Percentiles rank a stretch among this genome's conserved stretches.
Conservation (phyloP, 1,284 basidiomycete species). For the Coniferiporia weirii region DNA sequence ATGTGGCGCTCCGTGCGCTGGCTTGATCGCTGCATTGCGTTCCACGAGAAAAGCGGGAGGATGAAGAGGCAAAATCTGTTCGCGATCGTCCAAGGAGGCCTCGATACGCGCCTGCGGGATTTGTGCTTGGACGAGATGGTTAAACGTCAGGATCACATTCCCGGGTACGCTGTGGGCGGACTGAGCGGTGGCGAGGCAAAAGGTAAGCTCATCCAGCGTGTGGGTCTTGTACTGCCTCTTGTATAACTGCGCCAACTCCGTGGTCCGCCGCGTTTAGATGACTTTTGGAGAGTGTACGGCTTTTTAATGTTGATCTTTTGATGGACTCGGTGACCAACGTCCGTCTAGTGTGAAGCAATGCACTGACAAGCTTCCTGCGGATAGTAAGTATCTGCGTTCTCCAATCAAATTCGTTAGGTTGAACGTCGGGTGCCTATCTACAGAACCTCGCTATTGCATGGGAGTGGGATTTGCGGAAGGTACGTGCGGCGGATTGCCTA, state of each 20-base stretch:
- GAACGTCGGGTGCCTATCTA: constrained; percentile 15
- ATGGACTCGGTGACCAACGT: constrained; percentile 18
- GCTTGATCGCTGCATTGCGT: constrained; percentile 78
- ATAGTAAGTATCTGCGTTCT: constrained; percentile 46
- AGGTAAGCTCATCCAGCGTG: constrained; percentile 41
- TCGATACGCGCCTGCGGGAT: constrained; percentile 63
- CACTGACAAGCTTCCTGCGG: constrained; percentile 63
- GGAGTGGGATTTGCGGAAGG: constrained; percentile 87
- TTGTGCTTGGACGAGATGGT: constrained; percentile 78
- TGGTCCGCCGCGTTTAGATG: constrained; percentile 38
- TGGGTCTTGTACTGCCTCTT: not conserved
- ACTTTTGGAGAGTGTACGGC: constrained; percentile 78
- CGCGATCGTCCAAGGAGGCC: constrained; percentile 83
- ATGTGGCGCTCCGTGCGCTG: constrained; percentile 79
- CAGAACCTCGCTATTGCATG: constrained; percentile 83
- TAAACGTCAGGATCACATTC: constrained; percentile 59
- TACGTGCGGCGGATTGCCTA: constrained; percentile 23
- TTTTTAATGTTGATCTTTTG: not conserved
- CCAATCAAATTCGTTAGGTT: not conserved
- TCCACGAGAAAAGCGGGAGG: constrained; percentile 63
- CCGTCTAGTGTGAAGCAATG: constrained; percentile 69
- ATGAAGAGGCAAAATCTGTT: constrained; percentile 71
- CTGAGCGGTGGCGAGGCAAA: constrained; percentile 85
- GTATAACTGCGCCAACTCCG: not conserved
- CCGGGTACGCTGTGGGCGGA: constrained; percentile 81